A percentile compares a stretch with the other conserved stretches of the same genome.
Evolutionary conservation across 1,284 basidiomycete species (phyloP).

Genomic region (Rhodotorula mucilaginosa): DNA sequence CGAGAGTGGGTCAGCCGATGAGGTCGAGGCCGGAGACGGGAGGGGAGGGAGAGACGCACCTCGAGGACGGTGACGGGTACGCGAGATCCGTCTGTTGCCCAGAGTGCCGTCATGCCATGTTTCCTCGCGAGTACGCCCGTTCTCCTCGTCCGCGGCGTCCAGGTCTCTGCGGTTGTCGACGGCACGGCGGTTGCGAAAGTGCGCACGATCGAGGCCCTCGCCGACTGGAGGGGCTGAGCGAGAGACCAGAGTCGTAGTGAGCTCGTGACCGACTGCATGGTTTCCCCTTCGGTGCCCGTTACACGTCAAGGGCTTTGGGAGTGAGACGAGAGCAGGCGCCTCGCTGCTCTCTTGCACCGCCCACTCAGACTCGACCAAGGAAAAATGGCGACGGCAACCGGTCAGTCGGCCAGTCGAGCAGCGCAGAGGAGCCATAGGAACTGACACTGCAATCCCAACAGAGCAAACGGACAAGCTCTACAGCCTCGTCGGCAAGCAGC

Average conservation of each 20-base stretch:
- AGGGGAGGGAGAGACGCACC: conserved; percentile 55
- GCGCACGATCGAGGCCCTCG: conserved; percentile 12
- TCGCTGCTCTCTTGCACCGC: neutral
- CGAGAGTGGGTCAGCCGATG: neutral
- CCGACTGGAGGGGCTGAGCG: neutral
- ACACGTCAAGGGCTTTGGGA: neutral
- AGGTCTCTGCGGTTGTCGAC: conserved; percentile 47
- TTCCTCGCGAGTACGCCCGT: conserved; percentile 95
- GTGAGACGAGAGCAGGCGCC: neutral
- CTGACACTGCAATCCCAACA: neutral
- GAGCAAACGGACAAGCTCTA: conserved; percentile 46
- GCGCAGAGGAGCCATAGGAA: neutral
- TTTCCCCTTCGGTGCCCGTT: neutral
- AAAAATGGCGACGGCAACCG: conserved; percentile 8
- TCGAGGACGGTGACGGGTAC: conserved; percentile 92
- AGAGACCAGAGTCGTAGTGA: conserved; percentile 21
- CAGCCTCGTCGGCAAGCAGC: conserved; percentile 68
- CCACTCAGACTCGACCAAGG: neutral
- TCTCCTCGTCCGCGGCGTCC: conserved; percentile 81
- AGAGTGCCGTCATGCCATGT: conserved; percentile 91
- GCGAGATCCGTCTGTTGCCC: conserved; percentile 82
- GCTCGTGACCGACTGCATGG: neutral
- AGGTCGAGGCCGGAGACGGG: neutral
- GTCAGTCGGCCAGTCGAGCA: conserved; percentile 1
- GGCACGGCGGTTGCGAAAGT: conserved; percentile 19